Percentiles rank a stretch among this genome's conserved stretches.
These are phyloP conservation scores for Priceomyces medius DNA, from an alignment of 805 yeast genomes.

Conservation along the genomic window DNA sequence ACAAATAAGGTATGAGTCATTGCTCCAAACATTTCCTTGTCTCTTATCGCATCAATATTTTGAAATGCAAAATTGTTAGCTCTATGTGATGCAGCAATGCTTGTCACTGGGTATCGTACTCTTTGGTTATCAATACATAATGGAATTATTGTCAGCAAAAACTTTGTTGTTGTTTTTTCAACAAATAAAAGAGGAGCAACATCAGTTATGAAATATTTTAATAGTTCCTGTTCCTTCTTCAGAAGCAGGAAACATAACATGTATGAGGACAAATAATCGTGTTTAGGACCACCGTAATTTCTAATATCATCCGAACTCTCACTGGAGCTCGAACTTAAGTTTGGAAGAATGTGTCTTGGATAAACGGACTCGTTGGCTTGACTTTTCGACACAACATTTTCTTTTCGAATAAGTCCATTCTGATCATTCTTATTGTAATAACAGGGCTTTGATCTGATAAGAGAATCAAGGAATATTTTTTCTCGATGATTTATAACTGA, in stretches of 20 bases:
- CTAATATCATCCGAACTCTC: background rate
- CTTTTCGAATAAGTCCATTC: background rate
- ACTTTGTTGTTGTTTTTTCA: constrained; percentile 21
- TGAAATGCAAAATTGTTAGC: constrained; percentile 7
- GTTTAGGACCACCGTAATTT: background rate
- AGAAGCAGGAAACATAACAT: constrained; percentile 5
- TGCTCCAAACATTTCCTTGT: constrained; percentile 11
- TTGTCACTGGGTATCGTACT: constrained; percentile 23
- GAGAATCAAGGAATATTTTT: background rate
- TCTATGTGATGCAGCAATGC: constrained; percentile 25
- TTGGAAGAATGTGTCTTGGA: background rate
- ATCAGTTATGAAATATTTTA: constrained; percentile 20
- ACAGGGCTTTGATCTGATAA: background rate
- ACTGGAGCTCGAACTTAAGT: background rate
- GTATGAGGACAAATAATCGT: background rate
- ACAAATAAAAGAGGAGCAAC: constrained; percentile 23
- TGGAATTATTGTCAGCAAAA: constrained; percentile 21
- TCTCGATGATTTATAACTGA: background rate
- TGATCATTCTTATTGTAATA: background rate
- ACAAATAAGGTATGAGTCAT: constrained; percentile 14
- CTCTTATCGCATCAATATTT: constrained; percentile 6
- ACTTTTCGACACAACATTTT: background rate
- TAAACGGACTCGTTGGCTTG: background rate
- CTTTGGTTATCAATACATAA: constrained; percentile 15
- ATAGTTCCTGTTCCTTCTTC: constrained; percentile 11